These are phyloP conservation scores for Pleomassaria siparia DNA, from an alignment of 2,329 filamentous ascomycete genomes.

Conservation along the genomic window DNA sequence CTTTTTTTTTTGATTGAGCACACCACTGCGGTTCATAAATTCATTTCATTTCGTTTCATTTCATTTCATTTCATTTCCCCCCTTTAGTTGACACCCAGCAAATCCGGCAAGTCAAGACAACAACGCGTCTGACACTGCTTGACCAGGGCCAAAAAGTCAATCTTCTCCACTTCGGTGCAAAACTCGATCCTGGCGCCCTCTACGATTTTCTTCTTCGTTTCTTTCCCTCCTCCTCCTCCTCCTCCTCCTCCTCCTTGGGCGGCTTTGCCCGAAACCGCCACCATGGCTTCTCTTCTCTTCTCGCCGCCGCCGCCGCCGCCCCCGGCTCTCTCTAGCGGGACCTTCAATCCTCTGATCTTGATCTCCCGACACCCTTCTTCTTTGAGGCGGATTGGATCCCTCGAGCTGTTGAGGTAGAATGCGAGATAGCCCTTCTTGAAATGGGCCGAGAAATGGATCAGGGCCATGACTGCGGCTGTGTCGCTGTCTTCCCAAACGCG, in stretches of 20 bases:
- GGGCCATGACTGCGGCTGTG: constrained; percentile 45
- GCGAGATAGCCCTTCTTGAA: constrained; percentile 48
- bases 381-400: constrained; percentile 42
- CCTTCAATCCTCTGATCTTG: constrained; percentile 47
- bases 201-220: constrained; percentile 43
- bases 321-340: constrained; percentile 30
- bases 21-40: no score
- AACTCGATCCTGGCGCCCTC: constrained; percentile 49
- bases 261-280: no score
- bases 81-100: constrained; percentile 33
- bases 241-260: constrained; percentile 25
- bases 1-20: no score
- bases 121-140: constrained; percentile 42
- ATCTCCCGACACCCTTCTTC: constrained; percentile 43
- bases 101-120: constrained; percentile 43
- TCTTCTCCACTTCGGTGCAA: constrained; percentile 45
- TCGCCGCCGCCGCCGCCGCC: no score
- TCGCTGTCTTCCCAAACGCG: constrained; percentile 51
- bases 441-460: constrained; percentile 48
- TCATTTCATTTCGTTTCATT: no score
- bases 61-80: no score
- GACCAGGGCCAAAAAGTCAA: constrained; percentile 42
- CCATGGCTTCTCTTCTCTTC: no score
- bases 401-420: constrained; percentile 47
- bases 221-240: constrained; percentile 8